Conservation (phyloP, 371 early-diverging fungal species). For the Batrachochytrium dendrobatidis region DNA sequence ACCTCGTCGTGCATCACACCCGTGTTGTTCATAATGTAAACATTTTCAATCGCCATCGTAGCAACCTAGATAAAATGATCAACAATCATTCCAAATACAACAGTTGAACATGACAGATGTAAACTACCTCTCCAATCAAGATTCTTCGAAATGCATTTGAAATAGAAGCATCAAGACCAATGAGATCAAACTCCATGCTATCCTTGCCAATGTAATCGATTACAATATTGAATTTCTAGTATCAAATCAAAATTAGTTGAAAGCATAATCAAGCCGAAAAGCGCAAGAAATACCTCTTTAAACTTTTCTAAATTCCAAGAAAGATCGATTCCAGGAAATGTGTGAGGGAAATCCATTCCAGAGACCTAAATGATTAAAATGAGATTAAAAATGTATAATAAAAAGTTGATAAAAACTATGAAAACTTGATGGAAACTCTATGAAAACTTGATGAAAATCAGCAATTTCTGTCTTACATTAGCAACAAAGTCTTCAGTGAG, state of each 20-base stretch:
- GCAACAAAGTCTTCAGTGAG: constrained; percentile 25
- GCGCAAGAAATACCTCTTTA: constrained; percentile 20
- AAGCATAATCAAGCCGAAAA: not conserved
- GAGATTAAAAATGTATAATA: not conserved
- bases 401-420: not conserved
- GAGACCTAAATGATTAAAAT: constrained; percentile 21
- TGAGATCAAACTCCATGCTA: constrained; percentile 86
- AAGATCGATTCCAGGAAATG: constrained; percentile 25
- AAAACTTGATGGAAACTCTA: too few relatives aligned
- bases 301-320: constrained; percentile 35
- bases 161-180: constrained; percentile 88
- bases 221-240: constrained; percentile 38
- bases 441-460: too few relatives aligned
- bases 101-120: constrained; percentile 4
- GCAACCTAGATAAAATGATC: constrained; percentile 60
- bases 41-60: constrained; percentile 96
- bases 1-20: constrained; percentile 96
- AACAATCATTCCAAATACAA: not conserved
- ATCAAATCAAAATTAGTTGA: not conserved
- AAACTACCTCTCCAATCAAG: constrained; percentile 87
- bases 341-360: constrained; percentile 36
- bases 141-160: constrained; percentile 96
- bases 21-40: constrained; percentile 91
- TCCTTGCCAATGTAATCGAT: constrained; percentile 20
- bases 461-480: constrained; percentile 11